Evolutionary conservation across 2,329 filamentous ascomycete genomes (phyloP), one percentile per base, ranked within the genome.

Genomic region (Lecanicillium sp.): DNA sequence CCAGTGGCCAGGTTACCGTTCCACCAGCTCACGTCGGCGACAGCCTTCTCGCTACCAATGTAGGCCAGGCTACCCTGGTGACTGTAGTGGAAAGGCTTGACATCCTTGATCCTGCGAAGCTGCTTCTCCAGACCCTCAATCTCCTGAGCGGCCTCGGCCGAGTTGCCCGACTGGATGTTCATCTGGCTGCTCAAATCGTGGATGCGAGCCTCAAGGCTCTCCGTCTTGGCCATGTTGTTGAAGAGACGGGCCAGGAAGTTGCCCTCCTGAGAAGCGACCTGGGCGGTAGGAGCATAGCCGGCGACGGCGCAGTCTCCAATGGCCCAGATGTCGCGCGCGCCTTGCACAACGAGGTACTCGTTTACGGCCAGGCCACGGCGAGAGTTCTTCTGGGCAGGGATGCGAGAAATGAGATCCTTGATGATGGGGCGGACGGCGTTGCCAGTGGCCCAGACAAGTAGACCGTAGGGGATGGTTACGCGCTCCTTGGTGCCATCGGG

Each of bases 161-260:
- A 73, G 54, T 81, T 79, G 44, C 72, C 74, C 29, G 73, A 72
- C 59, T 73, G 62, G 32, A 81, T 57, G 63, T 81, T 81, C 43
- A 82, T 61, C 47, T 62, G 67, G 40, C 70, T 62, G 63, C 75
- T 80, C 14, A 97, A 77, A 40, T 79, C 68, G 46, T 76, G 70
- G 41, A 98, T 77, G 57, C 89, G 77, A 27, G 62, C 52, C 70
- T 97, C 88, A 47, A 96, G 79, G 36, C 74, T 69, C 56, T 94
- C 83, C 3, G 87, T 94, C 77, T 89, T 94, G 60, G 89, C 92
- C 87, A 97, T 95, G 65, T 92, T 94, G 75, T 98, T 98, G 75
- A 98, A 96, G 44, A 98, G 79, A 47, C 87, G 81, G 29, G 88
- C 92, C 28, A 98, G 77, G 79, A 97, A 98, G 56, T 79, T 81